Evolutionary conservation across 116 monocot species (phyloP), one percentile per base, ranked within the genome.

Genomic region (Dioscorea cayenensis): DNA sequence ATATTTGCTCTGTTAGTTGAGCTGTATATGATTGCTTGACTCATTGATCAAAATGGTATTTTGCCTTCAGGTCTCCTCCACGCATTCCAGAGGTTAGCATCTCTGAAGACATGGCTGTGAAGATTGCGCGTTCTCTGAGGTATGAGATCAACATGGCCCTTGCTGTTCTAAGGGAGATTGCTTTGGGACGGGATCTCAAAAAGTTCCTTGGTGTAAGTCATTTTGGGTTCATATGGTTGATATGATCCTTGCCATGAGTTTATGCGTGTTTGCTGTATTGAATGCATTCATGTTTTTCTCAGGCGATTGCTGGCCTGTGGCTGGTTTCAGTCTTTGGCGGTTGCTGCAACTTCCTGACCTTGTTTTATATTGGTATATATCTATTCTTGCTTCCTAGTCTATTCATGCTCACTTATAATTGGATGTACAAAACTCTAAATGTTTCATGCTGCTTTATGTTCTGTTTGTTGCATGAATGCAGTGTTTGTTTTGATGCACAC

Each of bases 281-380:
- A 55, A 74, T 14, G 28, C n/a, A 51, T 67, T 19, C 28, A 67
- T 36, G 19, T 73, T 64, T 23, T 12, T 25, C 21, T 20, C 71
- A 89, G 89, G 81, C 84, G 35, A 84, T 86, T 71, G 82, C 72
- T 64, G 75, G 82, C 7, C 62, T 91, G 51, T 91, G 87, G 91
- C 28, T 91, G 8, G 66, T 87, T 4, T 91, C 91, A 22, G 65
- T 84, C 35, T 2, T 87, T 59, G 87, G 91, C 2, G 76, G 72
- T 63, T 76, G 68, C 70, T 78, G 66, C 87, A 87, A 78, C 72
- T 91, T 91, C 78, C 67, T 91, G 83, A 91, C 91, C 55, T 75
- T 91, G 77, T 71, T 87, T 66, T 91, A 84, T 60, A 78, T 78
- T 55, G 80, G 90, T 90, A 84, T 37, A 19, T 14, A n/a, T 82